Conservation (phyloP, 805 yeast species). For the Grigorovia transvaalensis region DNA sequence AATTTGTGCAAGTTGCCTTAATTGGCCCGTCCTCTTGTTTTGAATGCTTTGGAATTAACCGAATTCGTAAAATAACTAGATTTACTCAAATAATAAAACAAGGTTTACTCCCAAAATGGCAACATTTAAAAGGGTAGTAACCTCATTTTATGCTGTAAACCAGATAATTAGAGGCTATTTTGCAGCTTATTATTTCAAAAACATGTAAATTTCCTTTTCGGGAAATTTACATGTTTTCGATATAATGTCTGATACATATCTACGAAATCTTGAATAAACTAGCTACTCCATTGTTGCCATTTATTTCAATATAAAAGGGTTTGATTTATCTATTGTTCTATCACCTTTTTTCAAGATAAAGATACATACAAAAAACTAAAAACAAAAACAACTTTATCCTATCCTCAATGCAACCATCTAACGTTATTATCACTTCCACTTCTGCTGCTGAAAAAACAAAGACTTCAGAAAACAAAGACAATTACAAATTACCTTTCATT, state of each 20-base stretch:
- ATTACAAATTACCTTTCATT: conserved; percentile 9
- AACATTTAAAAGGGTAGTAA: too few species aligned
- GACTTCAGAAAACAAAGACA: conserved; percentile 18
- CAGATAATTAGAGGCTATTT: not conserved
- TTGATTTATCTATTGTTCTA: too few species aligned
- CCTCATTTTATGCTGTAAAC: too few species aligned
- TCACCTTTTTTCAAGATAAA: not conserved
- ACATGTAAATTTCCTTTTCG: not conserved
- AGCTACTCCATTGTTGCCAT: too few species aligned
- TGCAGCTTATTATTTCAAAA: not conserved
- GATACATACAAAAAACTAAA: not conserved
- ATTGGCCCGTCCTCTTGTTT: too few species aligned
- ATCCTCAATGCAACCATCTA: conserved; percentile 18
- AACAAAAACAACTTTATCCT: not conserved
- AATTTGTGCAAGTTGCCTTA: too few species aligned
- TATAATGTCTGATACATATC: not conserved
- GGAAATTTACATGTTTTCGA: not conserved
- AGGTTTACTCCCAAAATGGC: too few species aligned
- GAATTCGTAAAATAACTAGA: too few species aligned
- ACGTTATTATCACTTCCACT: conserved; percentile 5
- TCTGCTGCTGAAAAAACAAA: conserved; percentile 18
- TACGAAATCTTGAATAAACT: too few species aligned
- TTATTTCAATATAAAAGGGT: too few species aligned
- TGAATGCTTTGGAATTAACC: too few species aligned
- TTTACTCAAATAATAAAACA: too few species aligned